Percentiles rank a stretch among this genome's conserved stretches.
phyloP scores from a whole-genome alignment of 176 grass and related monocot species.

The Thinopyrum elongatum region DNA sequence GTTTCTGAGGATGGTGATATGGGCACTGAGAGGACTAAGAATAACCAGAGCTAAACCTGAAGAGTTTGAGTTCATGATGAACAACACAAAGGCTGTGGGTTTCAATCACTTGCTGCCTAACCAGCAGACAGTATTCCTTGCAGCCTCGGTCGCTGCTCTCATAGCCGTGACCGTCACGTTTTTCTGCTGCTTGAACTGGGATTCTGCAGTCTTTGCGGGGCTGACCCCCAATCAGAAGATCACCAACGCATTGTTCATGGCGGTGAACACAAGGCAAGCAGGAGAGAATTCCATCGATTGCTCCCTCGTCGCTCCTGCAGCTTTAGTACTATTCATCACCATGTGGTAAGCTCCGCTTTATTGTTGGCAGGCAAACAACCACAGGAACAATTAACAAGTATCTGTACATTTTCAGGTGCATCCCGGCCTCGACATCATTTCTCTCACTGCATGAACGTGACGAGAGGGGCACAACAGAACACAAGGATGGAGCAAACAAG shows the following conservation, averaged over 20 bases:
- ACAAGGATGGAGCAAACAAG: conserved; percentile 4
- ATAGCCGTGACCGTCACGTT: not conserved
- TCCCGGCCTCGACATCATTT: conserved; percentile 42
- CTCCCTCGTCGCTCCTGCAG: conserved; percentile 62
- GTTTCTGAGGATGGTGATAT: conserved; percentile 47
- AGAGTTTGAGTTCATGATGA: conserved; percentile 30
- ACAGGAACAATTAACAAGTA: not conserved
- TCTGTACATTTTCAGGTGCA: conserved; percentile 44
- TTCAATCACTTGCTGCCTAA: conserved; percentile 31
- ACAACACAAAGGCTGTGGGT: conserved; percentile 11
- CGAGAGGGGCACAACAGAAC: not conserved
- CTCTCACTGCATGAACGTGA: conserved; percentile 2
- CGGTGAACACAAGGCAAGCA: conserved; percentile 53
- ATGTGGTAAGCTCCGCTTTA: conserved; percentile 52
- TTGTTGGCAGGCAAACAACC: not conserved
- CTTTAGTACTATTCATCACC: conserved; percentile 48
- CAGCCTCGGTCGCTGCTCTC: conserved; percentile 28
- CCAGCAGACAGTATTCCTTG: conserved; percentile 14
- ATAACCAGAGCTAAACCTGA: not conserved
- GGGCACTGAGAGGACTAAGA: conserved; percentile 10
- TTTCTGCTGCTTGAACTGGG: conserved; percentile 64
- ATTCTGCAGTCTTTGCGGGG: conserved; percentile 50
- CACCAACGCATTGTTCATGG: conserved; percentile 57
- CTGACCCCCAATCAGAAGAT: conserved; percentile 54
- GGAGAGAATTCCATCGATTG: conserved; percentile 75